Conservation (phyloP, 768 basidiomycete species). For the Pisolithus marmoratus region DNA sequence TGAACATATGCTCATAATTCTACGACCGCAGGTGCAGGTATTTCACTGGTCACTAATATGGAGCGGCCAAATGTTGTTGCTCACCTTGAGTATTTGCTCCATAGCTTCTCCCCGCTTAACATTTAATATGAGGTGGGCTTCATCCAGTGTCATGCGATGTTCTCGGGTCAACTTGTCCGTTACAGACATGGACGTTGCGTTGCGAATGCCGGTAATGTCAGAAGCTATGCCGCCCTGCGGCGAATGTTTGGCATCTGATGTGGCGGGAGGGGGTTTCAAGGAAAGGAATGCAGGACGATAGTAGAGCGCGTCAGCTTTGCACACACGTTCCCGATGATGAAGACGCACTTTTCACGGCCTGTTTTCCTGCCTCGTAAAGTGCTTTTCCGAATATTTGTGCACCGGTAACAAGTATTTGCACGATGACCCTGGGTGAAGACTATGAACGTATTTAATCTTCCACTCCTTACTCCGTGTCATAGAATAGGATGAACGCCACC, state of each 20-base stretch:
- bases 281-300: background rate
- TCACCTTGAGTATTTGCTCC: constrained; percentile 70
- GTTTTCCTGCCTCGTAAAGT: constrained; percentile 80
- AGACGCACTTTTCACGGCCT: constrained; percentile 86
- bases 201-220: constrained; percentile 68
- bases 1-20: constrained; percentile 93
- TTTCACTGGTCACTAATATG: background rate
- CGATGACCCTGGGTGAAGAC: constrained; percentile 75
- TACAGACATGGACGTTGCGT: constrained; percentile 66
- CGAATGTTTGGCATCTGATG: constrained; percentile 73
- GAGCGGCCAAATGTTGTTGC: constrained; percentile 6
- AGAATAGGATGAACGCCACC: background rate
- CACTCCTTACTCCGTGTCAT: too few relatives aligned
- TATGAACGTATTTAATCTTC: constrained; percentile 20
- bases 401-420: constrained; percentile 76
- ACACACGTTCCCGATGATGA: background rate
- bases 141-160: constrained; percentile 91
- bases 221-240: constrained; percentile 65
- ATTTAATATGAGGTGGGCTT: constrained; percentile 91
- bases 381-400: constrained; percentile 87
- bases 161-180: constrained; percentile 81
- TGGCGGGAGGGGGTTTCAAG: background rate
- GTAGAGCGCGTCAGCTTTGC: background rate
- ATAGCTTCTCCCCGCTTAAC: constrained; percentile 65
- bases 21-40: constrained; percentile 28